Evolutionary conservation across 2,329 filamentous ascomycete genomes (phyloP), one percentile per base, ranked within the genome.

Genomic region (Aspergillus bombycis): DNA sequence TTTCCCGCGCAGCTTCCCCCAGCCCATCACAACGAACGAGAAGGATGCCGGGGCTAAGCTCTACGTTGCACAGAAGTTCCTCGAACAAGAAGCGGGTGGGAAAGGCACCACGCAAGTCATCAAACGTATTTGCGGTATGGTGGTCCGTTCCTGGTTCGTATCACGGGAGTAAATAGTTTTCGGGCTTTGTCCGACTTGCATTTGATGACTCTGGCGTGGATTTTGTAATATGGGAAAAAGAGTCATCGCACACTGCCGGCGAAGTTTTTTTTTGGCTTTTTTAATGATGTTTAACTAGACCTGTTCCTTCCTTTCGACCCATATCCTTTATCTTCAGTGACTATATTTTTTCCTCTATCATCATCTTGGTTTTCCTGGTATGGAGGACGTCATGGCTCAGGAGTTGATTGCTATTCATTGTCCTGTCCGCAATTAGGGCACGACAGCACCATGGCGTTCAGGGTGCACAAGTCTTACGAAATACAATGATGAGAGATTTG

Each of bases 51-150:
- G 87, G 65, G 88, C 86, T 72, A 89, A 88, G 72, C 82, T 92
- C 16, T 85, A 85, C 9, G 88, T 91, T 21, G 90, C 90, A 3
- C 88, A 89, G 70, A 88, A 88, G 72, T 91, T 92, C 71, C 85
- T 92, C 32, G 83, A 87, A 63, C 84, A 89, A 65, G 88, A 91
- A 72, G 84, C 88, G 10, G 82, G 84, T 60, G 84, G 85, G 14
- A 87, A 88, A n/a, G 89, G 89, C n/a, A 91, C 89, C 1, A 92
- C 88, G 1, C 91, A 92, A 66, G 88, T 91, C 55, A 86, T 91
- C 59, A 87, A 90, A 65, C 85, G 89, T n/a, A 82, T 92, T 61
- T 87, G 88, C 68, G 88, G 90, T 64, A 85, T 92, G 74, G 89
- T 88, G 4, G 81, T 85, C 30, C 82, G 87, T 65, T 87, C 88